A percentile compares a stretch with the other conserved stretches of the same genome.
Conservation (phyloP, 352 stramenopile genomes). For the Phytophthora nicotianae region DNA sequence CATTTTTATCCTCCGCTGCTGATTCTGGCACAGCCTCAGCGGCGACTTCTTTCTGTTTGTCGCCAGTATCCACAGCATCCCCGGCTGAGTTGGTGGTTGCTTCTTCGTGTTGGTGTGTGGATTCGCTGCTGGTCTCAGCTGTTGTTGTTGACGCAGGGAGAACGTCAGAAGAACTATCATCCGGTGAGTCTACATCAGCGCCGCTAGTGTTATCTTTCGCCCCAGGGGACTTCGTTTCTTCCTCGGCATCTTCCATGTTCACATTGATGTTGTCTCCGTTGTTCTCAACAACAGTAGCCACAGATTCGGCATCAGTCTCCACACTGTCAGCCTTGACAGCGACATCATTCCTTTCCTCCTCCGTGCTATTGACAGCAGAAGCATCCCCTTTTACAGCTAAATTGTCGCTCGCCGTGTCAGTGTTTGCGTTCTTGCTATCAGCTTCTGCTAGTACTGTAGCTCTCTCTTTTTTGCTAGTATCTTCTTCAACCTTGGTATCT, state of each 20-base stretch:
- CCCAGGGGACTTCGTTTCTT: neutral
- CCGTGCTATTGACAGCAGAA: neutral
- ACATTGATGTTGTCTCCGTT: constrained; percentile 19
- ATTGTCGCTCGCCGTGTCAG: neutral
- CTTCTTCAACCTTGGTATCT: constrained; percentile 4
- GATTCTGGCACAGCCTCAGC: neutral
- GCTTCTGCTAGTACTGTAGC: neutral
- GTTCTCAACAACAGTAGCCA: constrained; percentile 12
- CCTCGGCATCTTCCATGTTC: constrained; percentile 29
- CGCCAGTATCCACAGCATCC: constrained; percentile 1
- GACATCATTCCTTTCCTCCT: constrained; percentile 9
- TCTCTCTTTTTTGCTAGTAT: neutral
- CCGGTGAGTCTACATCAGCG: constrained; percentile 1
- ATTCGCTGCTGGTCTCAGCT: constrained; percentile 2
- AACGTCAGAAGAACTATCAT: neutral
- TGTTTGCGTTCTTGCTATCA: neutral
- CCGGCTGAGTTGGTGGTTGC: neutral
- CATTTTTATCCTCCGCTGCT: constrained; percentile 5
- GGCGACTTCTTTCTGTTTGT: constrained; percentile 4
- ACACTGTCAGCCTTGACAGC: constrained; percentile 14
- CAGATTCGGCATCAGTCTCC: constrained; percentile 26
- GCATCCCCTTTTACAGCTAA: neutral
- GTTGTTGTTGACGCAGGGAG: constrained; percentile 1
- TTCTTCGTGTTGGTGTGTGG: constrained; percentile 2
- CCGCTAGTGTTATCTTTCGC: neutral